Conservation (phyloP, 2,329 filamentous ascomycete species). For the Colletotrichum cereale region DNA sequence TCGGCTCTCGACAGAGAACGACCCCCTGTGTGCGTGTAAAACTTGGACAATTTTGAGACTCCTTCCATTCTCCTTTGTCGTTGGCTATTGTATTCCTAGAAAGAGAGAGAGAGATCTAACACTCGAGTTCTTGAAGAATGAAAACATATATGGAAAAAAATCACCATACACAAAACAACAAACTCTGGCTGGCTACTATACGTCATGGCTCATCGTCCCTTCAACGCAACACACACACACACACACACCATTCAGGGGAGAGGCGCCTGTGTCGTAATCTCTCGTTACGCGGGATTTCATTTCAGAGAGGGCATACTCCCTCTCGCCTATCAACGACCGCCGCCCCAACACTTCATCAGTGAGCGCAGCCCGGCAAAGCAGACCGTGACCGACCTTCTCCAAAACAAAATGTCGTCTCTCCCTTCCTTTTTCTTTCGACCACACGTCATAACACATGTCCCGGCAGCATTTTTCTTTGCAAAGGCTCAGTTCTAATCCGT, state of each 20-base stretch:
- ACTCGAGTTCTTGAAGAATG: neutral
- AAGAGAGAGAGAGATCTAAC: neutral
- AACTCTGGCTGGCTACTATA: neutral
- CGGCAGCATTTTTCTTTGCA: slow-evolving; percentile 1
- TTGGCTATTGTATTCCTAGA: slow-evolving; percentile 7
- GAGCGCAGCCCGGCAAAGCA: neutral
- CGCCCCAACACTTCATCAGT: neutral
- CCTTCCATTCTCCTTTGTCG: neutral
- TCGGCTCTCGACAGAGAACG: neutral
- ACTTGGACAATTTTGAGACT: neutral
- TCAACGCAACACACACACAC: neutral
- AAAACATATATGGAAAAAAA: neutral
- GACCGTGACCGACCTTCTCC: neutral
- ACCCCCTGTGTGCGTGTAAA: neutral
- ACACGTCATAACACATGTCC: slow-evolving; percentile 1
- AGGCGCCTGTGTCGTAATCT: slow-evolving; percentile 49
- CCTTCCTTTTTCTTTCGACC: neutral
- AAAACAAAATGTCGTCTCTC: neutral
- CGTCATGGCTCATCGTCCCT: neutral
- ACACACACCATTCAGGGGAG: neutral
- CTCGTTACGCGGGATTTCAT: slow-evolving; percentile 31
- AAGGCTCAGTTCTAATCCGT: slow-evolving; percentile 7
- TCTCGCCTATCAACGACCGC: neutral
- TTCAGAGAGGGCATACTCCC: neutral
- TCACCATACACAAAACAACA: neutral